These are phyloP conservation scores for Nemania sp. DNA, from an alignment of 2,329 filamentous ascomycete genomes.

Conservation along the genomic window DNA sequence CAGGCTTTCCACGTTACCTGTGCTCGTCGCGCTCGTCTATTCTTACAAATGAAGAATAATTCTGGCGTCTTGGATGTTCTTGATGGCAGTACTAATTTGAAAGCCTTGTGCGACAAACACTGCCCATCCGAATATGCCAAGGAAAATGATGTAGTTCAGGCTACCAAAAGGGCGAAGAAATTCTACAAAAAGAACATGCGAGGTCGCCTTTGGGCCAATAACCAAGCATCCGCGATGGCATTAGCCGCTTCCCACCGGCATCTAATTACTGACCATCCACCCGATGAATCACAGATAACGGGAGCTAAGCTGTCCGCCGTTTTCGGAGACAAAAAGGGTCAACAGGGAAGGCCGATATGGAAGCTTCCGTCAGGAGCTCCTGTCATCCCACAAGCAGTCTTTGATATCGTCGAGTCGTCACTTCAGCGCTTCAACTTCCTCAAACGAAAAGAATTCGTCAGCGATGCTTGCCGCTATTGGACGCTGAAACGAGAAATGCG, in stretches of 20 bases:
- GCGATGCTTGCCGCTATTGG: constrained; percentile 96
- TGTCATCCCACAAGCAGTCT: constrained; percentile 86
- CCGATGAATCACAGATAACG: constrained; percentile 81
- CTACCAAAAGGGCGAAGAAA: constrained; percentile 79
- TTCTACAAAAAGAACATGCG: constrained; percentile 92
- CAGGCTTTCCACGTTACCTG: constrained; percentile 97
- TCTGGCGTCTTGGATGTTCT: constrained; percentile 78
- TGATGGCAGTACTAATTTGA: constrained; percentile 78
- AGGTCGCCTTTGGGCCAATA: constrained; percentile 89
- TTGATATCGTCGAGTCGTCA: constrained; percentile 81
- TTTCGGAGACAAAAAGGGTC: constrained; percentile 74
- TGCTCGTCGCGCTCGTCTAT: constrained; percentile 82
- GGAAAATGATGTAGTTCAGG: constrained; percentile 80
- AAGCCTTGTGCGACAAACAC: constrained; percentile 95
- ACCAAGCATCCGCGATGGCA: constrained; percentile 78
- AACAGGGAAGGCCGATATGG: constrained; percentile 74
- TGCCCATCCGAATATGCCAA: constrained; percentile 85
- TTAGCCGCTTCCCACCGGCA: constrained; percentile 73
- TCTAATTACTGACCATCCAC: constrained; percentile 67
- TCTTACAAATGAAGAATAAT: constrained; percentile 94
- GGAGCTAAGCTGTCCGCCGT: constrained; percentile 79
- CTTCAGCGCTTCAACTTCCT: constrained; percentile 77
- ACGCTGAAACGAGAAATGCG: constrained; percentile 93
- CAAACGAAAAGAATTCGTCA: constrained; percentile 88
- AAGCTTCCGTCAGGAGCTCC: constrained; percentile 92